Percentiles rank a stretch among this genome's conserved stretches.
These are phyloP conservation scores for Rhodotorula sp. DNA, from an alignment of 1,284 basidiomycete species.

Conservation along the genomic window DNA sequence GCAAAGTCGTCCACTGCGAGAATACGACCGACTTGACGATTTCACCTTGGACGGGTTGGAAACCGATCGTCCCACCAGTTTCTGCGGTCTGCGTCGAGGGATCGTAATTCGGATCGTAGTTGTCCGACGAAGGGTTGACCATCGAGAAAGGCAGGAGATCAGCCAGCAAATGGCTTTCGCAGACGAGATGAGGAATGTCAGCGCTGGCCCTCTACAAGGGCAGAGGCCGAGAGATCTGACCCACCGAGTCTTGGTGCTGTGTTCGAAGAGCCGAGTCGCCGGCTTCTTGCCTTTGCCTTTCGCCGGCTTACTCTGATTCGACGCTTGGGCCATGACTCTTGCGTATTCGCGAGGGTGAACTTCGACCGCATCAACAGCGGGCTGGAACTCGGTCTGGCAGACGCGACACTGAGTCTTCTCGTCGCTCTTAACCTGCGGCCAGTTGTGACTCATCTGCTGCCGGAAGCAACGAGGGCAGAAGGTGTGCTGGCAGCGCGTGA, in stretches of 20 bases:
- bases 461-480: conserved; percentile 85
- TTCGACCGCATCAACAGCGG: conserved; percentile 43
- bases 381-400: conserved; percentile 58
- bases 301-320: conserved; percentile 28
- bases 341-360: conserved; percentile 39
- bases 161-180: conserved; percentile 37
- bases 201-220: not conserved
- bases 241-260: conserved; percentile 45
- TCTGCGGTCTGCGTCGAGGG: not conserved
- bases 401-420: conserved; percentile 75
- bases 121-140: conserved; percentile 45
- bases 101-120: conserved; percentile 25
- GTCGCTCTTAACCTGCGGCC: conserved; percentile 70
- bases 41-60: conserved; percentile 55
- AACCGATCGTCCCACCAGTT: conserved; percentile 55
- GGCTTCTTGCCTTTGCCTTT: conserved; percentile 20
- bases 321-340: conserved; percentile 26
- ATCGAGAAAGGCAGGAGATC: conserved; percentile 47
- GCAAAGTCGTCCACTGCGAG: conserved; percentile 94
- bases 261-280: conserved; percentile 40
- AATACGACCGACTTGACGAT: conserved; percentile 86
- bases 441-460: conserved; percentile 50
- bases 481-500: conserved; percentile 92
- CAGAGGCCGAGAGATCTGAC: not conserved
- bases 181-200: not conserved